Evolutionary conservation across 31 red algal genomes (phyloP).

Genomic region (Porphyra umbilicalis): DNA sequence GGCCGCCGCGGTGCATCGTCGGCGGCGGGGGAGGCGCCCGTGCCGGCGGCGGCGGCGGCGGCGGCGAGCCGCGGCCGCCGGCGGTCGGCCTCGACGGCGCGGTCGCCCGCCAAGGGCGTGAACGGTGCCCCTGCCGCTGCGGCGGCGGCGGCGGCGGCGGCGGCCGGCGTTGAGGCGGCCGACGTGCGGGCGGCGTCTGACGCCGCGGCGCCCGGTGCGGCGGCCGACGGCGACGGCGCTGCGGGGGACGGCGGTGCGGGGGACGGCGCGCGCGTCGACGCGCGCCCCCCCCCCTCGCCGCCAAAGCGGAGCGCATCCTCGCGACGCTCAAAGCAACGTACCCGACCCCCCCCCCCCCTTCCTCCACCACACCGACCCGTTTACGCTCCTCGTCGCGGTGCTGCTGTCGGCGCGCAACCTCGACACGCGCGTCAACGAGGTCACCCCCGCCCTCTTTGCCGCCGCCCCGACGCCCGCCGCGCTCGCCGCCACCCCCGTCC

Average conservation of each 20-base stretch:
- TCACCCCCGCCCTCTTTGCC: slow-evolving; percentile 74
- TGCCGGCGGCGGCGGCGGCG: background rate
- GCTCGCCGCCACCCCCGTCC: slow-evolving; percentile 38
- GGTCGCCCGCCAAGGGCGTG: background rate
- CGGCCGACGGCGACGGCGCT: background rate
- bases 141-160: background rate
- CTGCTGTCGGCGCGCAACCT: slow-evolving; percentile 75
- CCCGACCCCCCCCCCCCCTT: slow-evolving; percentile 30
- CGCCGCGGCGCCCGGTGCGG: background rate
- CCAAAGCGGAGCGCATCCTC: slow-evolving; percentile 28
- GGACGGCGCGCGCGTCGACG: too few relatives aligned
- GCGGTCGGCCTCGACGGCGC: background rate
- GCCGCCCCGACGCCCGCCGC: slow-evolving; percentile 43
- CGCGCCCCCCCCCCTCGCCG: background rate
- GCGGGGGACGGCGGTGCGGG: too few relatives aligned
- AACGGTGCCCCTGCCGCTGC: too few relatives aligned
- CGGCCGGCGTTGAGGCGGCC: background rate
- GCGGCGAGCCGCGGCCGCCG: background rate
- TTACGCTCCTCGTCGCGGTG: slow-evolving; percentile 79
- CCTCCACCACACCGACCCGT: slow-evolving; percentile 75
- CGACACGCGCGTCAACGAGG: slow-evolving; percentile 74
- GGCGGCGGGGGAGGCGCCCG: background rate
- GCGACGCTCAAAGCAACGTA: slow-evolving; percentile 29
- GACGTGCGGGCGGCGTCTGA: background rate
- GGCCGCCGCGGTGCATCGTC: too few relatives aligned